These are phyloP conservation scores for grape (Vitis vinifera) DNA, from an alignment of 164 flowering plant genomes.

Conservation along the genomic window DNA sequence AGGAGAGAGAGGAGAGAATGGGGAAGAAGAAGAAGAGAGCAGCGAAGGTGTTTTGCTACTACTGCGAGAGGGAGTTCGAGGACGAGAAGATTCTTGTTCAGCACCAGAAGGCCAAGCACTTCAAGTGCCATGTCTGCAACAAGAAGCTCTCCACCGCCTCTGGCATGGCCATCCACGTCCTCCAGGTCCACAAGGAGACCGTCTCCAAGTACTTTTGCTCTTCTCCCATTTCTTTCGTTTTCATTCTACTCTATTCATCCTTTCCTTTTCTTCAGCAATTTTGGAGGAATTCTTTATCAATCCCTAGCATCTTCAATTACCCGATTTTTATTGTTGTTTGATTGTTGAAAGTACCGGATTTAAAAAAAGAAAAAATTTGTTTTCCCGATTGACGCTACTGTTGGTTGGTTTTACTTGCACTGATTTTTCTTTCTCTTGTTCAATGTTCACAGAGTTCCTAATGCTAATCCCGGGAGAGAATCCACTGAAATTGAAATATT, in stretches of 20 bases:
- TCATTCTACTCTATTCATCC: too few species aligned
- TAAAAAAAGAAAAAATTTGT: too few species aligned
- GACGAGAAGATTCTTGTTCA: conserved; percentile 98
- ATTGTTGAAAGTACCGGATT: too few species aligned
- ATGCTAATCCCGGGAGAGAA: conserved; percentile 64
- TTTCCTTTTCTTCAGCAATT: too few species aligned
- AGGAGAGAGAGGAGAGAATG: conserved; percentile 26
- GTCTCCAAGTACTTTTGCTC: conserved; percentile 21
- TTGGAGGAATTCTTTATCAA: too few species aligned
- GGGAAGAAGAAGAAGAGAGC: conserved; percentile 84
- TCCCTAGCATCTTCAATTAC: too few species aligned
- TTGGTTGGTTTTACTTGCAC: background rate
- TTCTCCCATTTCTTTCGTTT: too few species aligned
- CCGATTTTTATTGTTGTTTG: too few species aligned
- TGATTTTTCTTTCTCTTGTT: background rate
- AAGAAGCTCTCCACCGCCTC: conserved; percentile 98
- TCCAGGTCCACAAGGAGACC: conserved; percentile 93
- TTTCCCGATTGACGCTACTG: too few species aligned
- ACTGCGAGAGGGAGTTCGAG: conserved; percentile 95
- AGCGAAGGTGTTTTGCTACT: conserved; percentile 89
- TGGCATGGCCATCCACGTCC: conserved; percentile 97
- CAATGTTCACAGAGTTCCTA: conserved; percentile 51
- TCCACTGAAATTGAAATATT: conserved; percentile 67
- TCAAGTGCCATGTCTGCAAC: conserved; percentile 96
- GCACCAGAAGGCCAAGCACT: conserved; percentile 98